Percentiles rank a stretch among this genome's conserved stretches.
These are phyloP conservation scores for Encephalitozoon intestinalis DNA, from an alignment of 371 early-diverging fungal species.

Conservation along the genomic window DNA sequence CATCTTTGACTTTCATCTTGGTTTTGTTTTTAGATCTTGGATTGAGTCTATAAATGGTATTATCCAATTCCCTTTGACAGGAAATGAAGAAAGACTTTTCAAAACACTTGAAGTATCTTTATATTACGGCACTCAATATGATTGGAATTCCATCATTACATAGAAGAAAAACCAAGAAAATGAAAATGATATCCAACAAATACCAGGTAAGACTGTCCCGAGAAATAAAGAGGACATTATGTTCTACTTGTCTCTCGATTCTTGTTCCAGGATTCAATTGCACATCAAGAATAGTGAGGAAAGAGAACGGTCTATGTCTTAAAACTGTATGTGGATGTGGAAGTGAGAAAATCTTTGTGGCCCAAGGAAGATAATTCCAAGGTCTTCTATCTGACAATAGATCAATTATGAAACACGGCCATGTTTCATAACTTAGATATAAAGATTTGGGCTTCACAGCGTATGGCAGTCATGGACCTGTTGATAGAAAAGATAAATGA, in stretches of 20 bases:
- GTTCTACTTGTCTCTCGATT: not conserved
- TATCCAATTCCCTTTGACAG: not conserved
- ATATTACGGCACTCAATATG: not conserved
- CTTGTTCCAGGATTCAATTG: not conserved
- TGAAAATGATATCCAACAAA: not conserved
- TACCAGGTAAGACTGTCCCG: not conserved
- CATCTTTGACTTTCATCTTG: conserved; percentile 23
- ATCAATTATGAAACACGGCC: not conserved
- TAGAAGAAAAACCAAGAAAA: not conserved
- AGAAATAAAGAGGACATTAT: not conserved
- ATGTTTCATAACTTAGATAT: conserved; percentile 1
- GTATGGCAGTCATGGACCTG: conserved; percentile 15
- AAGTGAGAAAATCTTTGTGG: not conserved
- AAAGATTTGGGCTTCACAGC: not conserved
- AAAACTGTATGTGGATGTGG: not conserved
- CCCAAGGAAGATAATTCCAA: not conserved
- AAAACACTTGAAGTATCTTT: not conserved
- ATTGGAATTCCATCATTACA: not conserved
- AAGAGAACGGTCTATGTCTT: not conserved
- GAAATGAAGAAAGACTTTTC: not conserved
- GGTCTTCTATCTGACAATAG: not conserved
- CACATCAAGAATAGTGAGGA: not conserved
- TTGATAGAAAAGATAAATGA: conserved; percentile 64
- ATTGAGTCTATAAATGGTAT: not conserved
- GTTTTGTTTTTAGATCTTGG: not conserved